Percentiles rank a stretch among this genome's conserved stretches.
Conservation (phyloP, 371 early-diverging fungal genomes). For the Mycotypha africana region DNA sequence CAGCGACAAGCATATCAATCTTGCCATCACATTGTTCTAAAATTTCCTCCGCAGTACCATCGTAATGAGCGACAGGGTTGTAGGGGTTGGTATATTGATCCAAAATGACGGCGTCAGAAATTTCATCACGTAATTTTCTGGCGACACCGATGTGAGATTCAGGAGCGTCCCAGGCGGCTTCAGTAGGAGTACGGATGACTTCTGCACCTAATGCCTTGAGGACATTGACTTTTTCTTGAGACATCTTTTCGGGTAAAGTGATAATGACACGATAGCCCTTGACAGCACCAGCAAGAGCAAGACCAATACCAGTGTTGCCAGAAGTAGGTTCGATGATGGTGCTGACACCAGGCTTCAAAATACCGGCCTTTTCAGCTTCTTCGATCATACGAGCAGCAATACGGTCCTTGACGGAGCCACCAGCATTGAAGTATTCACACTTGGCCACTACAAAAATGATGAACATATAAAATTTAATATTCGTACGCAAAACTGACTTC, state of each 20-base stretch:
- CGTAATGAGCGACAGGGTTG: conserved; percentile 96
- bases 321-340: conserved; percentile 55
- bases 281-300: conserved; percentile 91
- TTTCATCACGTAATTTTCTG: conserved; percentile 84
- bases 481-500: too few species aligned
- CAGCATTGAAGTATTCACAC: conserved; percentile 97
- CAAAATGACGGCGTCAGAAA: conserved; percentile 91
- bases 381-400: conserved; percentile 95
- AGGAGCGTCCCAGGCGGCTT: conserved; percentile 97
- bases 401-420: conserved; percentile 97
- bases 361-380: conserved; percentile 88
- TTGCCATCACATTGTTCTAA: conserved; percentile 80
- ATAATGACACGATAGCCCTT: conserved; percentile 96
- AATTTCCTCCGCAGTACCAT: conserved; percentile 88
- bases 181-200: conserved; percentile 96
- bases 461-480: not conserved
- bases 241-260: conserved; percentile 97
- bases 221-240: conserved; percentile 96
- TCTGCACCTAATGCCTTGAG: conserved; percentile 96
- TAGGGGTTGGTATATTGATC: conserved; percentile 94
- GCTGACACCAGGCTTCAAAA: conserved; percentile 76
- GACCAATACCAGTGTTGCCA: conserved; percentile 22
- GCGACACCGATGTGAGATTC: conserved; percentile 97
- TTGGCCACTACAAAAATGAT: conserved; percentile 72
- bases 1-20: conserved; percentile 95